Evolutionary conservation across 148 eudicot genomes (phyloP).

Genomic region (Persicaria tinctoria): DNA sequence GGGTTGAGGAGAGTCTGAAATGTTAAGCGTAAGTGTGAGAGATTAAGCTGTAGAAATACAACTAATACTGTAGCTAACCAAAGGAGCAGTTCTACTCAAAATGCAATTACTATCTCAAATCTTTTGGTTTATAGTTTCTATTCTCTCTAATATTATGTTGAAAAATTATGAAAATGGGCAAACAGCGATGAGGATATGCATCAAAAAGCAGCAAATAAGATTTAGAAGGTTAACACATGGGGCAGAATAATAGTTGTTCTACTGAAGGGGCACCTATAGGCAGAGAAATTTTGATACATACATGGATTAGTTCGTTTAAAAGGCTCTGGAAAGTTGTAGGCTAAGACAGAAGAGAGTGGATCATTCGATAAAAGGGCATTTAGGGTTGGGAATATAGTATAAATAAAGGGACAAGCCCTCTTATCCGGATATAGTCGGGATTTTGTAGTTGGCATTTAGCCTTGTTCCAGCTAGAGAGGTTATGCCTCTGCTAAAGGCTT

Average conservation of each 20-base stretch:
- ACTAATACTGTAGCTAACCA: no score
- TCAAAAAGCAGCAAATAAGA: neutral
- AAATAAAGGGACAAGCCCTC: no score
- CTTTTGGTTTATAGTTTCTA: neutral
- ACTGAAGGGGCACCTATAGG: no score
- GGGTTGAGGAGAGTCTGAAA: constrained; percentile 88
- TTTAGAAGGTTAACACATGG: neutral
- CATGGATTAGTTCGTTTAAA: no score
- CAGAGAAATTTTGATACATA: no score
- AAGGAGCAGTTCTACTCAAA: neutral
- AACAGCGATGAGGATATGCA: neutral
- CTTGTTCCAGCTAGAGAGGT: no score
- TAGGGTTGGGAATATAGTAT: no score
- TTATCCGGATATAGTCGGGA: neutral
- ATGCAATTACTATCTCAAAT: neutral
- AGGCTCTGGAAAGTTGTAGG: no score
- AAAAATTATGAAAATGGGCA: neutral
- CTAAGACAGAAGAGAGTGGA: no score
- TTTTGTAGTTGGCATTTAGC: no score
- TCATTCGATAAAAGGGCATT: no score
- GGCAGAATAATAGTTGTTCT: neutral
- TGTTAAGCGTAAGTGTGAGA: constrained; percentile 4
- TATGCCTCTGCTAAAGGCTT: no score
- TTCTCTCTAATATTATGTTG: neutral
- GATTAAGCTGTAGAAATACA: neutral